These are phyloP conservation scores for Trichodelitschia bisporula DNA, from an alignment of 495 filamentous ascomycete species.

Conservation along the genomic window DNA sequence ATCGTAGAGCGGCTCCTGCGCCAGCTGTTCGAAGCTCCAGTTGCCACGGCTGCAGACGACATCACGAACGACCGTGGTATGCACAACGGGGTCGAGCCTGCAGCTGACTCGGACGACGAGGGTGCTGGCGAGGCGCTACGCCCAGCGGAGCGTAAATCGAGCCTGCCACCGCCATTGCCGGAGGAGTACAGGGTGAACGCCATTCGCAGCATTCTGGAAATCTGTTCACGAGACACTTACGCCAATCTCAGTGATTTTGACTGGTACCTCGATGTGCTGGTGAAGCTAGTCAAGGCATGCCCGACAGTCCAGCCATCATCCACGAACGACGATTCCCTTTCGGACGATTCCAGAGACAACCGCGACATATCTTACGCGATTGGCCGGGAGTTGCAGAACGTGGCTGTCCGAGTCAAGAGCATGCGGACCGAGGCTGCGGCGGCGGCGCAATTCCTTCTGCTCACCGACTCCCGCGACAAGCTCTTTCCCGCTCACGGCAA, in stretches of 20 bases:
- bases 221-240: constrained; percentile 85
- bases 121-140: constrained; percentile 21
- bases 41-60: constrained; percentile 15
- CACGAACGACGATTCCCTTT: constrained; percentile 3
- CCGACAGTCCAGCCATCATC: constrained; percentile 12
- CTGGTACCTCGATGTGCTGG: constrained; percentile 78
- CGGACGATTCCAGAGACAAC: constrained; percentile 2
- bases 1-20: constrained; percentile 69
- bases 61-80: constrained; percentile 13
- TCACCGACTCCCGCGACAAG: constrained; percentile 22
- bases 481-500: constrained; percentile 22
- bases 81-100: constrained; percentile 15
- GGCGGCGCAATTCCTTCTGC: constrained; percentile 55
- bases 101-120: constrained; percentile 33
- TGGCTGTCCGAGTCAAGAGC: constrained; percentile 75
- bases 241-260: constrained; percentile 70
- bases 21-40: constrained; percentile 39
- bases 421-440: constrained; percentile 51
- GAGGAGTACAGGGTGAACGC: constrained; percentile 63
- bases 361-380: constrained; percentile 41
- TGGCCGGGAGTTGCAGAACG: constrained; percentile 61
- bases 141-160: constrained; percentile 11
- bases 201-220: constrained; percentile 54
- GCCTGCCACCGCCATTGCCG: constrained; percentile 27
- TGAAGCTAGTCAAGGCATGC: constrained; percentile 54